These are phyloP conservation scores for Trypanosoma boissoni DNA, from an alignment of 208 protist species.

Conservation along the genomic window DNA sequence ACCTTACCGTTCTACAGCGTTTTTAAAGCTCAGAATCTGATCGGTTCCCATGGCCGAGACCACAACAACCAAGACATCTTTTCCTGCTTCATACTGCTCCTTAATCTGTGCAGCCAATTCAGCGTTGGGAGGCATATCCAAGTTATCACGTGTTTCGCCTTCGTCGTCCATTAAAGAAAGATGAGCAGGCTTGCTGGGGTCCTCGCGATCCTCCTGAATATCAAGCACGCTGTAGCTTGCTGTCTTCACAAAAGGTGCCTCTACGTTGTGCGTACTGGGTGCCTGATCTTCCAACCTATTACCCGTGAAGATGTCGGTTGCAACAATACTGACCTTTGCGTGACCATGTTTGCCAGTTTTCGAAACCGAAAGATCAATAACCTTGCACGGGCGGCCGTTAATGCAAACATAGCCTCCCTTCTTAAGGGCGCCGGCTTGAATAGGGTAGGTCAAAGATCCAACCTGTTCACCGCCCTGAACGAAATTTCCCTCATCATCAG, in stretches of 20 bases:
- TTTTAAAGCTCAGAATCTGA: conserved; percentile 93
- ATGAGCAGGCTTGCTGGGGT: conserved; percentile 52
- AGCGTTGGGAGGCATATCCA: conserved; percentile 93
- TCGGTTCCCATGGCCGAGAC: conserved; percentile 95
- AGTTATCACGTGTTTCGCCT: conserved; percentile 93
- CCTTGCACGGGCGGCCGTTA: conserved; percentile 94
- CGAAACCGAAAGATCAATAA: conserved; percentile 97
- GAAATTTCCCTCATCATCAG: conserved; percentile 59
- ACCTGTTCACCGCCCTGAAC: conserved; percentile 51
- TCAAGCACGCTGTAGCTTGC: conserved; percentile 94
- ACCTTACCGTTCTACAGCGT: conserved; percentile 50
- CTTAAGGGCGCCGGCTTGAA: conserved; percentile 85
- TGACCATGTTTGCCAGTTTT: conserved; percentile 99
- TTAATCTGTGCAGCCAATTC: conserved; percentile 88
- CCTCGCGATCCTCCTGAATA: conserved; percentile 90
- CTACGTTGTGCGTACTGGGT: conserved; percentile 97
- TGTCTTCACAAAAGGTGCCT: conserved; percentile 94
- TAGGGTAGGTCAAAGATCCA: conserved; percentile 83
- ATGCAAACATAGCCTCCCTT: conserved; percentile 90
- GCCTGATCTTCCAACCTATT: conserved; percentile 98
- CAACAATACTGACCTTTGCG: conserved; percentile 98
- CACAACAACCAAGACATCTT: conserved; percentile 94
- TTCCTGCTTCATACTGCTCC: conserved; percentile 90
- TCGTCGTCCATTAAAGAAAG: conserved; percentile 92
- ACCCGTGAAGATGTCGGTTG: conserved; percentile 98